These are phyloP conservation scores for Bothriochloa decipiens DNA, from an alignment of 176 grass and related monocot species.

Conservation along the genomic window DNA sequence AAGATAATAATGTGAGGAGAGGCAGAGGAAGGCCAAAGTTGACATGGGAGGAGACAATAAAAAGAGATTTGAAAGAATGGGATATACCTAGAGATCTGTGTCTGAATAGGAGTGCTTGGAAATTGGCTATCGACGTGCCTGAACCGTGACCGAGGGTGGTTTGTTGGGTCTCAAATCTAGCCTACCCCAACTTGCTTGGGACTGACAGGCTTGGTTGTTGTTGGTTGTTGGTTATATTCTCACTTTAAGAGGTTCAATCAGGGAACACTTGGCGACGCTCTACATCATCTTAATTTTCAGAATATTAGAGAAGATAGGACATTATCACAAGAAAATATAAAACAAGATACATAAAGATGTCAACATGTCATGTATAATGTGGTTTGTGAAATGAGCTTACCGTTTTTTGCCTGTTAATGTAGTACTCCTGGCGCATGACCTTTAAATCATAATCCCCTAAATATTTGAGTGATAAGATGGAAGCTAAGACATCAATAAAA, in stretches of 20 bases:
- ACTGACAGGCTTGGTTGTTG: no score
- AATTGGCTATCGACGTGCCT: no score
- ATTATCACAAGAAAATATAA: conserved; percentile 2
- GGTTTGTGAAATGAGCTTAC: conserved; percentile 35
- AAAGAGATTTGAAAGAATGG: no score
- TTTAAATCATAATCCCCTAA: conserved; percentile 98
- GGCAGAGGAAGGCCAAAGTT: no score
- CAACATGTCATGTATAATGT: not conserved
- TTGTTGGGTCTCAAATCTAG: no score
- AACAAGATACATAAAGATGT: not conserved
- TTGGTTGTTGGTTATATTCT: no score
- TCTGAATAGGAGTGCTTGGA: no score
- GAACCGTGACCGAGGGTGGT: no score
- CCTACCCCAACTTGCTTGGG: no score
- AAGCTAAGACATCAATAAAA: conserved; percentile 1
- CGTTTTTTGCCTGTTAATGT: conserved; percentile 86
- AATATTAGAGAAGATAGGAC: not conserved
- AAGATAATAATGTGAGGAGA: no score
- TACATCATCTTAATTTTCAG: not conserved
- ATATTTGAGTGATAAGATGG: conserved; percentile 40
- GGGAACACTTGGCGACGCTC: not conserved
- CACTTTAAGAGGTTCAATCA: not conserved
- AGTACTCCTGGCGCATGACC: conserved; percentile 98
- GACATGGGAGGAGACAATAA: no score
- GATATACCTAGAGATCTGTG: no score